Percentiles rank a stretch among this genome's conserved stretches.
phyloP scores from a whole-genome alignment of 176 grass and related monocot species.

The Oryza officinalis region DNA sequence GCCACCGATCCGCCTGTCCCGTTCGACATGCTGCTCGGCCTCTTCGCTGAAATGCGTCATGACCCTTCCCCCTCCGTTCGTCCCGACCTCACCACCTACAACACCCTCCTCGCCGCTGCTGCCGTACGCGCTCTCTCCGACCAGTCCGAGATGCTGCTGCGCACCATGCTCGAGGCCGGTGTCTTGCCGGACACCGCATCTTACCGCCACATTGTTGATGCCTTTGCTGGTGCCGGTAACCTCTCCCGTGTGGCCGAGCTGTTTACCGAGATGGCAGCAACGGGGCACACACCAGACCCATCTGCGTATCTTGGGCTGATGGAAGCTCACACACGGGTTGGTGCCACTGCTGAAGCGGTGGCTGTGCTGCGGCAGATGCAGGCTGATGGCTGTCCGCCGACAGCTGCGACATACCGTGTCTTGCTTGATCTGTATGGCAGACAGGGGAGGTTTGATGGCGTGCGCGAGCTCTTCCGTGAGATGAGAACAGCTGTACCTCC shows the following conservation, averaged over 20 bases:
- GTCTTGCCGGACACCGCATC: conserved; percentile 65
- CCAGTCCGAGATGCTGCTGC: conserved; percentile 88
- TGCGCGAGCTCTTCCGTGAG: conserved; percentile 83
- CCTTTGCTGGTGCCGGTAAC: conserved; percentile 53
- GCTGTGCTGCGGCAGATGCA: conserved; percentile 88
- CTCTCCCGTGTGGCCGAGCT: conserved; percentile 63
- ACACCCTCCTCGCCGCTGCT: conserved; percentile 78
- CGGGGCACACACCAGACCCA: conserved; percentile 60
- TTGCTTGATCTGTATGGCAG: conserved; percentile 80
- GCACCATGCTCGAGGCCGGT: conserved; percentile 81
- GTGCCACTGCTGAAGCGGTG: conserved; percentile 62
- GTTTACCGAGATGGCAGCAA: conserved; percentile 62
- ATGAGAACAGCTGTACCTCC: conserved; percentile 80
- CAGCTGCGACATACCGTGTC: conserved; percentile 76
- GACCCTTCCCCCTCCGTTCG: conserved; percentile 65
- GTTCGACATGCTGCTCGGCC: conserved; percentile 70
- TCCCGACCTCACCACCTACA: conserved; percentile 91
- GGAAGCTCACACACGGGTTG: conserved; percentile 68
- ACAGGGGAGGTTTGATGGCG: conserved; percentile 75
- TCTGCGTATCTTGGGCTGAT: conserved; percentile 80
- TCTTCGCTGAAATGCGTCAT: conserved; percentile 97
- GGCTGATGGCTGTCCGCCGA: conserved; percentile 67
- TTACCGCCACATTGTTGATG: conserved; percentile 67
- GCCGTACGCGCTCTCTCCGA: conserved; percentile 62
- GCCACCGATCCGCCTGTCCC: conserved; percentile 64